Conservation (phyloP, 116 monocot species). For the Papilionanthe hybrid region DNA sequence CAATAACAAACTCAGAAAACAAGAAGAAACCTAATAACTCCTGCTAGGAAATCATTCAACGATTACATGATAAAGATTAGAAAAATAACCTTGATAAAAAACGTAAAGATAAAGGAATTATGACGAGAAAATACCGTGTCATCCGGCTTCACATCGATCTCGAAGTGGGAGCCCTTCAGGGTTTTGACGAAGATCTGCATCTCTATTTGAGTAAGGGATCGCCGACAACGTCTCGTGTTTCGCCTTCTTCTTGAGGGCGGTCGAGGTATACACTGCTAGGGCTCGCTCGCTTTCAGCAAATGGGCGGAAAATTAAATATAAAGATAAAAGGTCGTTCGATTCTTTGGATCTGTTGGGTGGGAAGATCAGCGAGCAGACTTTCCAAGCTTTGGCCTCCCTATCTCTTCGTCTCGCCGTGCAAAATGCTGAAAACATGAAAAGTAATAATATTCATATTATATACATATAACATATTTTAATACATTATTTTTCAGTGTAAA, state of each 20-base stretch:
- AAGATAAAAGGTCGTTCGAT: background rate
- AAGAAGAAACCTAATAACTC: background rate
- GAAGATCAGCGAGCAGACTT: background rate
- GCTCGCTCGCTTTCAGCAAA: background rate
- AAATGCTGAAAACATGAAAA: too few species aligned
- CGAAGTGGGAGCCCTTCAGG: conserved; percentile 13
- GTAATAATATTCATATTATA: too few species aligned
- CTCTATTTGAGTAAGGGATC: background rate
- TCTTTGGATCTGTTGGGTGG: background rate
- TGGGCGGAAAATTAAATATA: background rate
- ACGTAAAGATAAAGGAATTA: background rate
- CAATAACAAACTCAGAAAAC: background rate
- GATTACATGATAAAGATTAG: background rate
- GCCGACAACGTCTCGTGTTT: background rate
- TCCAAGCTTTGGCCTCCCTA: background rate
- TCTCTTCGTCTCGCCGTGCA: background rate
- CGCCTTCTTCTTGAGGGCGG: background rate
- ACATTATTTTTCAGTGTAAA: too few species aligned
- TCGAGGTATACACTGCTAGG: background rate
- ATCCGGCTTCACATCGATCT: conserved; percentile 20
- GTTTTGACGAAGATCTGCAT: conserved; percentile 23
- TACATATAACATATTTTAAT: too few species aligned
- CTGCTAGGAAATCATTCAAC: background rate
- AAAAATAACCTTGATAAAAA: background rate
- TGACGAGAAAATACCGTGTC: conserved; percentile 11